A percentile compares a stretch with the other conserved stretches of the same genome.
phyloP scores from a whole-genome alignment of 768 basidiomycete genomes.

The Naganishia randhawae region DNA sequence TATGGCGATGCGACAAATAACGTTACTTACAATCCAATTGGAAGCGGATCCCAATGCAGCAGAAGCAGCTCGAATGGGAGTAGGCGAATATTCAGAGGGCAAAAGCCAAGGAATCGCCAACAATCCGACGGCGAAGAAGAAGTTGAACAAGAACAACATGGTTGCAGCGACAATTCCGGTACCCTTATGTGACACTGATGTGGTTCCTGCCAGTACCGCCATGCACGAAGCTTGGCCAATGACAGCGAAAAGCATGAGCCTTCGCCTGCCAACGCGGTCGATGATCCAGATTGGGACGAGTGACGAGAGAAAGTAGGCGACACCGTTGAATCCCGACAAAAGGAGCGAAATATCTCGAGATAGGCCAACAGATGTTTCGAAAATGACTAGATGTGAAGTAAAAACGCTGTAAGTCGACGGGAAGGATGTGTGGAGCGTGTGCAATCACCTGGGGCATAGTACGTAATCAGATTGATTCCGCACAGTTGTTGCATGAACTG shows the following conservation, averaged over 20 bases:
- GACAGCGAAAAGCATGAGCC: slow-evolving; percentile 54
- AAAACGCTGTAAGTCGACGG: not conserved
- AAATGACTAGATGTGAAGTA: slow-evolving; percentile 32
- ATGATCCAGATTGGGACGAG: slow-evolving; percentile 50
- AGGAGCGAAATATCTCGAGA: slow-evolving; percentile 48
- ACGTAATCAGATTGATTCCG: slow-evolving; percentile 26
- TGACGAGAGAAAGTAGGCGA: slow-evolving; percentile 50
- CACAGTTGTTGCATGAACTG: slow-evolving; percentile 34
- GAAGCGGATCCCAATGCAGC: slow-evolving; percentile 29
- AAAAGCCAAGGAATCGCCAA: slow-evolving; percentile 33
- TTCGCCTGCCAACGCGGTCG: slow-evolving; percentile 53
- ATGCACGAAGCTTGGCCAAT: slow-evolving; percentile 52
- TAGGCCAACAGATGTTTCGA: slow-evolving; percentile 50
- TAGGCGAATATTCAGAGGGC: slow-evolving; percentile 30
- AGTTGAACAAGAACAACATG: slow-evolving; percentile 53
- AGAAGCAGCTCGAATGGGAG: slow-evolving; percentile 31
- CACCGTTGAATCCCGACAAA: slow-evolving; percentile 51
- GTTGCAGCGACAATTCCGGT: slow-evolving; percentile 52
- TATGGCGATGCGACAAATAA: not conserved
- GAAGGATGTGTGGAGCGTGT: not conserved
- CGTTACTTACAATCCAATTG: slow-evolving; percentile 29
- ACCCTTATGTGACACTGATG: slow-evolving; percentile 33
- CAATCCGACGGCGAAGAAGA: slow-evolving; percentile 32
- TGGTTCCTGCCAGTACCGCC: slow-evolving; percentile 48
- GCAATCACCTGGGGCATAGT: slow-evolving; percentile 19